Base-by-base conservation (phyloP, 164 flowering plant species). In the Kalanchoe fedtschenkoi region DNA sequence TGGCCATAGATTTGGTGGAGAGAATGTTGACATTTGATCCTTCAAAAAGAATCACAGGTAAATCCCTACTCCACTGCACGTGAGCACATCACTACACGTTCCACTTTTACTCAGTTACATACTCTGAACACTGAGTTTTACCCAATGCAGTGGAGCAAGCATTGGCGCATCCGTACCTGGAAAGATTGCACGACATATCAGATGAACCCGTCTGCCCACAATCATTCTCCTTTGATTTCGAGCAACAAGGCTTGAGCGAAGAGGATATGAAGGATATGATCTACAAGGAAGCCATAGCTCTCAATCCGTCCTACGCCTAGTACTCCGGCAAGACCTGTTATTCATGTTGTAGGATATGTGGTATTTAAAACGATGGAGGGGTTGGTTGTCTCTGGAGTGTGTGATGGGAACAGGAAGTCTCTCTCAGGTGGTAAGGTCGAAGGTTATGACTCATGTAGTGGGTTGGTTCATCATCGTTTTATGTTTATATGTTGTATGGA, bases 11-110 rank as follows among this genome's bases (percentile, higher is more conserved):
- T 76, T 90, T 92, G 13, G 65, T 92, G 17, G 96, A 92, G 61
- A 88, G 67, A 77, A 92, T 92, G 96, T 67, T 92, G 72, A 86
- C 96, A 68, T 86, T 89, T 75, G 88, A 92, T 69, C 98, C 98
- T 41, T 64, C 80, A 4, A 80, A 56, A 70, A 82, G 97, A 80
- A 89, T 93, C 30, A 89, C 96, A 66, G 98, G 98, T 89, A 69
- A 11, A 42, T 59, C 28, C 13, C 64, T 33, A 28, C 46, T 29
- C 16, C 15, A 13, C 11, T 43, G 19, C 28, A 42, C 32, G 51
- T 1, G 11, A 22, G 46, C 22, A 19, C n/a, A 26, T 16, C 46
- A 13, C 46, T 5, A 42, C n/a, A 57, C 5, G 2, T 55, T 26
- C 15, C n/a, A 16, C 21, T 29, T n/a, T 56, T 29, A 8, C 39